These are phyloP conservation scores for Colletotrichum gloeosporioides DNA, from an alignment of 2,329 filamentous ascomycete genomes.

Conservation along the genomic window DNA sequence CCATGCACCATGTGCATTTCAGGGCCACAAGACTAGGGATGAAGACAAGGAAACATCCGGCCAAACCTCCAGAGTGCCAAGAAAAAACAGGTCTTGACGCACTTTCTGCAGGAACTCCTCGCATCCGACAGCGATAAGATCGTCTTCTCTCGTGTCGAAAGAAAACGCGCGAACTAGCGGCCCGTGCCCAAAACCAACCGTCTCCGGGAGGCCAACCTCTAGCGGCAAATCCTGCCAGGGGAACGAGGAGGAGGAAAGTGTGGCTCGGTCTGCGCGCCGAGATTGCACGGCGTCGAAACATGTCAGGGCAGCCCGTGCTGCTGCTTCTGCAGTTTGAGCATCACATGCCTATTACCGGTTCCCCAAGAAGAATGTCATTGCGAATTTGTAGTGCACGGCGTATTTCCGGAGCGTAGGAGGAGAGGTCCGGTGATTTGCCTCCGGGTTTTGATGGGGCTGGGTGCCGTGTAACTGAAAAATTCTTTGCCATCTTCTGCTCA, in stretches of 20 bases:
- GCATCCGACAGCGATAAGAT: neutral
- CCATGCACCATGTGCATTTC: neutral
- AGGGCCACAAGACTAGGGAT: neutral
- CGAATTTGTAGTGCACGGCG: neutral
- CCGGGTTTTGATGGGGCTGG: neutral
- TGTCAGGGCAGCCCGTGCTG: conserved; percentile 16
- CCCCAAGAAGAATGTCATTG: neutral
- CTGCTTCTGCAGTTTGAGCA: neutral
- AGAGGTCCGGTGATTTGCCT: conserved; percentile 6
- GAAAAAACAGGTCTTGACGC: neutral
- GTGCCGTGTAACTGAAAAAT: neutral
- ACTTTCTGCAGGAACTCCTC: neutral
- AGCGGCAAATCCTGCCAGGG: neutral
- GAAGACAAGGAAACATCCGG: neutral
- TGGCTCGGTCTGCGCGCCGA: conserved; percentile 15
- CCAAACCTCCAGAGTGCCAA: neutral
- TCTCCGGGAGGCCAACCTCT: neutral
- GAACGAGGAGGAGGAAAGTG: neutral
- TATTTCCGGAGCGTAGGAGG: neutral
- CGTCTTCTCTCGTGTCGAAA: neutral
- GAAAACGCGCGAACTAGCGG: neutral
- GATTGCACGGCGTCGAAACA: conserved; percentile 8
- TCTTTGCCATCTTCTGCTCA: neutral
- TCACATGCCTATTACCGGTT: conserved; percentile 9
- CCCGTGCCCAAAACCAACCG: neutral